Base-by-base conservation (phyloP, 176 grass and related monocot species). In the Oryza officinalis region DNA sequence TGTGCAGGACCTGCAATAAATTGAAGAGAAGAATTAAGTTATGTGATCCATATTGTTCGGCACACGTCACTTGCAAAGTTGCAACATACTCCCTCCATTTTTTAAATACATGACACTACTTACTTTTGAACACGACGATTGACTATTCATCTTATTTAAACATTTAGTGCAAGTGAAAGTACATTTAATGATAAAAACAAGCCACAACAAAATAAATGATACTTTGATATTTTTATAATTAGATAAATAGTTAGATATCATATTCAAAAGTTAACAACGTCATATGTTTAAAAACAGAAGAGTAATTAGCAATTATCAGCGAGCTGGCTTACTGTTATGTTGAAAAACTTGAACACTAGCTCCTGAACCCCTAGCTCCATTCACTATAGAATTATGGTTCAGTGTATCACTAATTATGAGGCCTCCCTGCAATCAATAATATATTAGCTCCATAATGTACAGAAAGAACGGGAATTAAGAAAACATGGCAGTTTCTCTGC, bases 371-470 rank as follows among this genome's bases (percentile, higher is more conserved):
- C 92, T 89, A 50, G 92, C 95, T 71, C 90, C 95, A 89, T 94
- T 94, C 68, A 97, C 92, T 75, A 97, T 94, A 66, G 95, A 97
- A 87, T 91, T 97, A 86, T 97, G 95, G 78, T 97, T 97, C 75
- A 97, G 83, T 35, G 95, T 91, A 80, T 97, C 92, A 57, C 95
- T 97, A 72, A 94, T 94, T 87, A 97, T 92, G 47, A 97, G 71
- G 13, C 95, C 86, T 43, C 95, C 92, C 92, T 93, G 91, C 47
- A 87, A 89, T 79, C 46, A 83, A 60, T 10, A 81, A 74, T 73
- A 68, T 8, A 52, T 91, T 40, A 88, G 72, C 28, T 80, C 18
- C 28, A 81, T n/a, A 25, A 37, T 13, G 13, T 44, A 49, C 6
- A n/a, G n/a, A n/a, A 61, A 54, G 59, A 72, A 72, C 6, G 71